Evolutionary conservation across 2,329 filamentous ascomycete species (phyloP), one percentile per base, ranked within the genome.

Genomic region (Colletotrichum ledebouriae): DNA sequence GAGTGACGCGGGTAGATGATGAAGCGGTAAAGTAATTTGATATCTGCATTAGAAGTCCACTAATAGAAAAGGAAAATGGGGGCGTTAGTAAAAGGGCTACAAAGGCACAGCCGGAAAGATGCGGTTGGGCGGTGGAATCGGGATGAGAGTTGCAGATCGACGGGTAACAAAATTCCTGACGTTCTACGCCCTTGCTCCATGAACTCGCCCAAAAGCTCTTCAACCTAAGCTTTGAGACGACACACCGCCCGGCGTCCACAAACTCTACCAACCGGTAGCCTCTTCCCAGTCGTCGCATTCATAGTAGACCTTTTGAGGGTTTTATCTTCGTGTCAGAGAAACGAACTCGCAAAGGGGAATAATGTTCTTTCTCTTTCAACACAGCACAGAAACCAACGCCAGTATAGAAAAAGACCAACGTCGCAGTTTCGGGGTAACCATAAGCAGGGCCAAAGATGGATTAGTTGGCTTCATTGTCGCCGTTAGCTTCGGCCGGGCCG

Each of bases 1-100:
- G 22, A n/a, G 49, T 42, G 20, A 56, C 46, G 49, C 56, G 53
- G 3, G n/a, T 6, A 5, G 17, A 25, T 60, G 37, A 47, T 46
- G 44, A 66, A 59, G 22, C 39, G 53, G 77, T 77, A 75, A 80
- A 82, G 79, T 80, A 80, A 81, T 81, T 80, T 83, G 83, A 86
- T 87, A 86, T 87, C 82, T 86, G 85, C 84, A 88, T 88, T 88
- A 88, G 82, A 87, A 87, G 83, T 83, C 81, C 82, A 87, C 81
- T 87, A 88, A 77, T 83, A 84, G 80, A 85, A 83, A 80, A 81
- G 79, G 78, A 81, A 80, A 80, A 78, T 61, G 37, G 52, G 66
- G 58, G 63, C 50, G 67, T 75, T 73, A 79, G 69, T 75, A 56
- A 69, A 69, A 67, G 67, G 71, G 64, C 72, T 72, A 72, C 71